phyloP scores from a whole-genome alignment of 345 rosid species.

The Conringia planisiliqua region DNA sequence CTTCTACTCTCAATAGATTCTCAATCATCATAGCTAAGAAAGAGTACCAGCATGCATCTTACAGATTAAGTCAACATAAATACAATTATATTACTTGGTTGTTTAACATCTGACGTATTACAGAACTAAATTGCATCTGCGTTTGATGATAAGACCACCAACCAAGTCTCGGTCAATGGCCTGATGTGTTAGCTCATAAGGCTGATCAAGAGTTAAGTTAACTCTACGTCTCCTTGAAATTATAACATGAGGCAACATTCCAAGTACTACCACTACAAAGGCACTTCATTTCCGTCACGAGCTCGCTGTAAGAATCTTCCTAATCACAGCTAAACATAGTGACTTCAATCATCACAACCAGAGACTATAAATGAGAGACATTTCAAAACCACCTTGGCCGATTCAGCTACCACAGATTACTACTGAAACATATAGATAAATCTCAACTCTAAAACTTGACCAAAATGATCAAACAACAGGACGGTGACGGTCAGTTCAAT shows the following conservation, averaged over 20 bases:
- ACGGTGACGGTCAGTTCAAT: neutral
- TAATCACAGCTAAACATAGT: neutral
- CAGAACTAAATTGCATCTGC: neutral
- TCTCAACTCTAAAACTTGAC: neutral
- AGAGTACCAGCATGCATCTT: neutral
- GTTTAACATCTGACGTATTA: neutral
- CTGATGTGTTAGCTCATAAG: neutral
- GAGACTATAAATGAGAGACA: neutral
- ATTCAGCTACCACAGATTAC: neutral
- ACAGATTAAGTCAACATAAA: neutral
- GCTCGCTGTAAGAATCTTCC: neutral
- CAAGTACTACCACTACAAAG: neutral
- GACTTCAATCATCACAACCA: neutral
- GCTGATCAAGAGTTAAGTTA: neutral
- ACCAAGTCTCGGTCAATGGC: neutral
- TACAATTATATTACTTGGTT: neutral
- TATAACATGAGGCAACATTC: neutral
- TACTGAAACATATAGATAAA: neutral
- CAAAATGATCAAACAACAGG: neutral
- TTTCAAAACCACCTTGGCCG: neutral
- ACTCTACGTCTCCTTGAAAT: neutral
- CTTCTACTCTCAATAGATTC: neutral
- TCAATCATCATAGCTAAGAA: neutral
- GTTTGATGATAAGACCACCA: neutral
- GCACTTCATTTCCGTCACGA: neutral